Evolutionary conservation across 148 eudicot genomes (phyloP), one percentile per base, ranked within the genome.

Genomic region (Silene uniflora): DNA sequence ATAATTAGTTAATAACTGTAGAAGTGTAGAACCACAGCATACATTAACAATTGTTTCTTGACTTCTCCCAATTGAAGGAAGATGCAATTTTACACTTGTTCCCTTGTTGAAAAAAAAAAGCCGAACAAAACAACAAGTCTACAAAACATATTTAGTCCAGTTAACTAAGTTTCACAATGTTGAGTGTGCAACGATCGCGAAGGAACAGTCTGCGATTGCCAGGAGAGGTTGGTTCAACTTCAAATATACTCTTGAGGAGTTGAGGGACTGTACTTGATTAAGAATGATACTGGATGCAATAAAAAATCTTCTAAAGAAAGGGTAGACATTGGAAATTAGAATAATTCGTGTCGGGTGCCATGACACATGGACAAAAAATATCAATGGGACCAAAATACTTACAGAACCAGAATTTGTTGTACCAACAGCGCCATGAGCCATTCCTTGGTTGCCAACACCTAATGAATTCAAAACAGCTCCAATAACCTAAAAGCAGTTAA

Each of bases 381-480:
- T 83, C 67, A 78, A 73, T 52, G 72, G 44, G 83, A 81, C 27
- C 22, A 42, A 29, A 75, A 9, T 47, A 39, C 84, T 82, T 61
- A 85, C 84, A 24, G 80, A 44, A 72, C 70, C 68, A 74, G 75
- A 27, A 63, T 72, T 75, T 67, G 75, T 91, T 32, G 78, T 47
- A 65, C 84, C 87, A 42, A 87, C 89, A 21, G 70, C 71, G 60
- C 77, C 77, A 81, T 66, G 79, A 47, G 81, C 10, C 46, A 75
- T 58, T 72, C 79, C 66, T 79, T 73, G 89, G 72, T 78, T 85
- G 21, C 91, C 87, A 85, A 94, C 77, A n/a, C 97, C 93, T 47
- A 95, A 80, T 25, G 93, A 85, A 83, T 95, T 92, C 67, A 95
- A 65, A 84, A 95, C 99, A 21, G 97, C 91, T 71, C 97, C 97